Evolutionary conservation across 768 basidiomycete species (phyloP), one percentile per base, ranked within the genome.

Genomic region (Lactarius trivialis): DNA sequence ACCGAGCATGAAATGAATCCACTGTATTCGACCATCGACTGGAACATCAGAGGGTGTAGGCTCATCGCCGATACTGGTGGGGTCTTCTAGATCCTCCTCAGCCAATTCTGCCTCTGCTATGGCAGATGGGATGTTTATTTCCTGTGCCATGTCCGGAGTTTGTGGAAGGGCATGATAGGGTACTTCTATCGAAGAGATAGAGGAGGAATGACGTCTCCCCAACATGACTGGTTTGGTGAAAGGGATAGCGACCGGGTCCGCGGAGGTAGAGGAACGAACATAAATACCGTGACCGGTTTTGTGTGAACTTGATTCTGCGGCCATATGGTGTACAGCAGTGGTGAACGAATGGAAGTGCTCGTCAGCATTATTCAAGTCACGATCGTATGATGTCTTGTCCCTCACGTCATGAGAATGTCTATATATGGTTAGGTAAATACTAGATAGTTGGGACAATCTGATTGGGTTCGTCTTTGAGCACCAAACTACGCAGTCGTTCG

Each of bases 1-100:
- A 3, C 93, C 92, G 19, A 94, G 73, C 26, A 88, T 72, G 66
- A 91, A 89, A 67, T 85, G 81, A 45, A 86, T 81, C 84, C 85
- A 86, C 55, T 75, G 73, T 68, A 86, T 79, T 51, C 75, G 77
- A 48, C 73, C 48, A 63, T 83, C 78, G 9, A 77, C 74, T 59
- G 69, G 74, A 19, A 65, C 67, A 5, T 28, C 36, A 1, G 45
- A 53, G 24, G 41, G 34, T 1, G 41, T n/a, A 28, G 12, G 43
- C 8, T 41, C 56, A 14, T 60, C 60, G 7, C 12, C 32, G n/a
- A 61, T 36, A 5, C 11, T 5, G n/a, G n/a, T n/a, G n/a, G n/a
- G n/a, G 19, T 67, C 64, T 7, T 59, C 55, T 5, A 51, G 17
- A 6, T 59, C 63, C 26, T 67, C 66, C n/a, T 21, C 7, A 1